Conservation (phyloP, 208 protist genomes). For the Trichomonas gallinae region DNA sequence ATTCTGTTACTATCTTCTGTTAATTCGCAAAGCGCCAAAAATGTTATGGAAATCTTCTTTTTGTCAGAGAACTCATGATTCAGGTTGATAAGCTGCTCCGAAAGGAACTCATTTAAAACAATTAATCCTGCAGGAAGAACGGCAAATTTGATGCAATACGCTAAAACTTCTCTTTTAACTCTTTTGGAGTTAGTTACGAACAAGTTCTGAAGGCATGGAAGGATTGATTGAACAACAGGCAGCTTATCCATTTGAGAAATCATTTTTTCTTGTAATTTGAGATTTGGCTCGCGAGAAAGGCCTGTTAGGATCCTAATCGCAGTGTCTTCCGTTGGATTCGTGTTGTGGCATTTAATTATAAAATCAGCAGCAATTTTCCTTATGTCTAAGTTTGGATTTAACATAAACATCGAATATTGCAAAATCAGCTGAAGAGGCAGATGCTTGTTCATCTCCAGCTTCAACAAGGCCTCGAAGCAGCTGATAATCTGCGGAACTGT, state of each 20-base stretch:
- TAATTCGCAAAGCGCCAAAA: background rate
- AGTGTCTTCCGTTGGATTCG: background rate
- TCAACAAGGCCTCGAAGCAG: background rate
- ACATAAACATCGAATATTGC: background rate
- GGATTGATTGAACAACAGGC: background rate
- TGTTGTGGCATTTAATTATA: background rate
- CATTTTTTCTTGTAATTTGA: background rate
- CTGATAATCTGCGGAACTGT: background rate
- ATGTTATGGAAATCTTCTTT: background rate
- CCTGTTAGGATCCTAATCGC: background rate
- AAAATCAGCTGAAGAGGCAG: background rate
- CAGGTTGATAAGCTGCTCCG: background rate
- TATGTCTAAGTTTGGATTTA: background rate
- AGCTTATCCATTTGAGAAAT: background rate
- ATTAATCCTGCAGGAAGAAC: background rate
- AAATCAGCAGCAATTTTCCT: background rate
- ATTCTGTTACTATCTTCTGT: background rate
- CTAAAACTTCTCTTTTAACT: background rate
- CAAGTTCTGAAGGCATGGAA: background rate
- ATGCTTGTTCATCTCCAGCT: background rate
- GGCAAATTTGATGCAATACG: background rate
- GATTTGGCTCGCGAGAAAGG: background rate
- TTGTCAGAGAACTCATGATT: background rate
- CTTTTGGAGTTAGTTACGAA: background rate
- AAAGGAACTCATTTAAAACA: background rate